Evolutionary conservation across 2,329 filamentous ascomycete species (phyloP).

Genomic region (Cryphonectria radicalis): DNA sequence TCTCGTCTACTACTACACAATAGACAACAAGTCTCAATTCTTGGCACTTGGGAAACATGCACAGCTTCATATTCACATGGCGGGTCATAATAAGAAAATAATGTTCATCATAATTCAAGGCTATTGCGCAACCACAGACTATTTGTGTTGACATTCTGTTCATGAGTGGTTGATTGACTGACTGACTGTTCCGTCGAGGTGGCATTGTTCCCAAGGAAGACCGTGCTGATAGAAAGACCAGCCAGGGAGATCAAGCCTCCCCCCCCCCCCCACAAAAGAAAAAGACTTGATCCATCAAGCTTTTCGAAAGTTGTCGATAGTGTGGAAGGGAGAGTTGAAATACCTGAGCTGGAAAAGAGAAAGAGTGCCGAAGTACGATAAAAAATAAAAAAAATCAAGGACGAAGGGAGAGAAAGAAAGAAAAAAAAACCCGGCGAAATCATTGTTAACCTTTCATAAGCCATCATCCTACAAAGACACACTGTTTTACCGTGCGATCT

Average conservation of each 20-base stretch:
- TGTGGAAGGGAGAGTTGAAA: conserved; percentile 4
- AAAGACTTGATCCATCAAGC: neutral
- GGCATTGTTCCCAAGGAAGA: conserved; percentile 13
- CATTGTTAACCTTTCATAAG: conserved; percentile 17
- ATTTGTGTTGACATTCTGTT: conserved; percentile 29
- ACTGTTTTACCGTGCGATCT: neutral
- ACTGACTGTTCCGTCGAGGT: conserved; percentile 20
- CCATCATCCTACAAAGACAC: conserved; percentile 19
- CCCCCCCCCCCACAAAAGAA: too few species aligned
- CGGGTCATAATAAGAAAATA: neutral
- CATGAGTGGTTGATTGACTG: conserved; percentile 9
- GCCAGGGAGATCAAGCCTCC: neutral
- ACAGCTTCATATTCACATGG: neutral
- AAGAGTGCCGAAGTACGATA: conserved; percentile 15
- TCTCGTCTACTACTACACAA: neutral
- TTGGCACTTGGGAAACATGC: neutral
- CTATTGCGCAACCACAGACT: conserved; percentile 4
- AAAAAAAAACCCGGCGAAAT: neutral
- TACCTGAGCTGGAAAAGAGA: conserved; percentile 1
- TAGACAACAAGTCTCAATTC: neutral
- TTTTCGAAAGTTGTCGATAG: neutral
- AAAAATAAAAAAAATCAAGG: neutral
- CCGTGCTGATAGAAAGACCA: neutral
- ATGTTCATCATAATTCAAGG: conserved; percentile 9
- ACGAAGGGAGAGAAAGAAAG: neutral